Base-by-base conservation (phyloP, 2,329 filamentous ascomycete genomes). In the Lachnellula arida region DNA sequence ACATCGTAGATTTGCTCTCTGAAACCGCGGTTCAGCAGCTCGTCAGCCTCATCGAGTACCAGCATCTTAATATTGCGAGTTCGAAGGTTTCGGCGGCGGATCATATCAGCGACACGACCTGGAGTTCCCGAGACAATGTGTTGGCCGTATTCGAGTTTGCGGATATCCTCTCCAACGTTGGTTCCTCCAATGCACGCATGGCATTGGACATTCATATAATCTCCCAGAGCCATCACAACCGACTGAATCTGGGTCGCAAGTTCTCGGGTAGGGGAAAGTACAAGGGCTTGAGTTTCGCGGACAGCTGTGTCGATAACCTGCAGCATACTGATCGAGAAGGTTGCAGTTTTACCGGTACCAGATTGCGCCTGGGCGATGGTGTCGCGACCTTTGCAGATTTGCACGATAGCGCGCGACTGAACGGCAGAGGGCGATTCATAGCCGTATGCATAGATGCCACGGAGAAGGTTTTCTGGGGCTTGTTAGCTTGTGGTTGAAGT, bases 191-290 rank as follows among this genome's bases (percentile, higher is more conserved):
- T 97, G 75, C 94, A 99, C 57, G 94, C 93, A 69, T 99, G 94
- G 76, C 94, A 99, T 75, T 99, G 92, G 3, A 99, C 91, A 71
- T 97, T 97, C 94, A 99, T 97, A 80, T 97, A 99, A 75, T 99
- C 94, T 63, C 94, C 94, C n/a, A 99, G 84, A n/a, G 94, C 94
- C 86, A 97, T 96, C 66, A 99, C 89, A 57, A 99, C 94, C 37
- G 91, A 96, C 76, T 99, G 94, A 63, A 99, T 99, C 76, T 99
- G 94, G 28, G 93, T 97, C 46, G 94, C 94, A 63, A 99, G 80
- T 81, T 99, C 94, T 71, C 94, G 91, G 19, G 93, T 97, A 2
- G 94, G 94, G 4, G 94, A 97, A 8, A 99, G 84, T 9, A 99
- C 92, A 46, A 99, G 85, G 5, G 94, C 94, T 78, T 97, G 92